Base-by-base conservation (phyloP, 1,284 basidiomycete genomes). In the Sporisorium iseilematis-ciliati region DNA sequence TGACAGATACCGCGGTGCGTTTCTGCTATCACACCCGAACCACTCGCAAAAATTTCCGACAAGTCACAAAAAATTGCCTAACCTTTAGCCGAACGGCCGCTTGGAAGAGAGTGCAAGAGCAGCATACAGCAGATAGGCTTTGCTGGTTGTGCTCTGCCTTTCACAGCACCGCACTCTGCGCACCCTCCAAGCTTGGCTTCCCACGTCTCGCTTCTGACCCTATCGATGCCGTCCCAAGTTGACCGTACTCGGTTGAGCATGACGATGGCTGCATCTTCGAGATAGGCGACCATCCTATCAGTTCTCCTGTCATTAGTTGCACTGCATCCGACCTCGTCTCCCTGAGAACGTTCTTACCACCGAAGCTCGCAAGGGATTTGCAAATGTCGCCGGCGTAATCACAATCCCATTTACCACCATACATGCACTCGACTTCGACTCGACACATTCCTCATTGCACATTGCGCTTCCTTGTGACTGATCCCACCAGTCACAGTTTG, bases 1-100 rank as follows among this genome's bases (percentile, higher is more conserved):
- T 43, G 48, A 49, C 48, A 33, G 25, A 49, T 49, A 29, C 48
- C 31, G 48, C 26, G 18, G 48, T 49, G 48, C 48, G 18, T 49
- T 38, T 38, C 35, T 14, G 35, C 35, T 38, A 38, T 38, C 35
- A 38, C 14, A 11, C 7, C 33, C 12, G 33, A 35, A 38, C 35
- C 20, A 43, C n/a, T 43, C n/a, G 42, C 21, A 43, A 23, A 43
- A 43, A 21, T 43, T 23, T 43, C 35, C 35, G 35, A 38, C 35
- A 16, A 38, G 35, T 38, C 35, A 38, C 35, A 14, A 38, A 16
- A 14, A 38, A 38, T 38, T 14, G 35, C 35, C 35, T 38, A 38
- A 38, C 35, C 35, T 38, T 38, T 38, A 38, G 35, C 35, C 35
- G 35, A 14, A 29, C 29, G 29, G 29, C 29, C 29, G 29, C 29